Conservation (phyloP, 352 stramenopile species). For the Pythium pyrilobum region DNA sequence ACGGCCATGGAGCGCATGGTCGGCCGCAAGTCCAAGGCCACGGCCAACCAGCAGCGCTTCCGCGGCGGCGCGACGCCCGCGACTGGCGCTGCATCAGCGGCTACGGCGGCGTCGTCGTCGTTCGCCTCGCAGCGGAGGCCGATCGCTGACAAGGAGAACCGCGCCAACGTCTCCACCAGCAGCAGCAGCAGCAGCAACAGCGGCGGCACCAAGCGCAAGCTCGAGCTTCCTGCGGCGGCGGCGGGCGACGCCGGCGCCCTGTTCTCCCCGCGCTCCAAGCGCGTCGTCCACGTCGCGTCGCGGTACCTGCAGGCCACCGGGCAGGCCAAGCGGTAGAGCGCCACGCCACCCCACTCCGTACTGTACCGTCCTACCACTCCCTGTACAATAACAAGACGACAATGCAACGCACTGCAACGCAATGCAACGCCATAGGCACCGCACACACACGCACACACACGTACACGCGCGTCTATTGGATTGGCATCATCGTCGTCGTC, state of each 20-base stretch:
- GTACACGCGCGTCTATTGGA: too few species aligned
- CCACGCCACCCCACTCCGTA: too few species aligned
- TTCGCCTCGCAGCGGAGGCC: background rate
- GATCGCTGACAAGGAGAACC: slow-evolving; percentile 1
- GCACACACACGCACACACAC: too few species aligned
- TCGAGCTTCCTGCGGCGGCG: slow-evolving; percentile 15
- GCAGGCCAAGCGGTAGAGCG: slow-evolving; percentile 12
- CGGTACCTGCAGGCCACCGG: slow-evolving; percentile 20
- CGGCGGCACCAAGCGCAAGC: slow-evolving; percentile 18
- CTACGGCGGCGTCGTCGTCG: background rate
- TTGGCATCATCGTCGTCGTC: background rate
- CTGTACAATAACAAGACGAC: slow-evolving; percentile 8
- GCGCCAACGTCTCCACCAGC: background rate
- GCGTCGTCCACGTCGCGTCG: slow-evolving; percentile 21
- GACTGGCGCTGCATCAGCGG: background rate
- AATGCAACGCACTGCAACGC: too few species aligned
- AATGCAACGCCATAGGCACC: too few species aligned
- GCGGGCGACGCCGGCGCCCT: background rate
- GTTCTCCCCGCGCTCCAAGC: slow-evolving; percentile 16
- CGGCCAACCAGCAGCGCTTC: slow-evolving; percentile 7
- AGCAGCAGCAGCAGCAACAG: background rate
- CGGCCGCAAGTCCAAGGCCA: slow-evolving; percentile 21
- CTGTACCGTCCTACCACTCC: background rate
- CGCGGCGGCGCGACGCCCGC: background rate
- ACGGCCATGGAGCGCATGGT: slow-evolving; percentile 62